Evolutionary conservation across 257 asterid genomes (phyloP), one percentile per base, ranked within the genome.

Genomic region (Ilex asprella): DNA sequence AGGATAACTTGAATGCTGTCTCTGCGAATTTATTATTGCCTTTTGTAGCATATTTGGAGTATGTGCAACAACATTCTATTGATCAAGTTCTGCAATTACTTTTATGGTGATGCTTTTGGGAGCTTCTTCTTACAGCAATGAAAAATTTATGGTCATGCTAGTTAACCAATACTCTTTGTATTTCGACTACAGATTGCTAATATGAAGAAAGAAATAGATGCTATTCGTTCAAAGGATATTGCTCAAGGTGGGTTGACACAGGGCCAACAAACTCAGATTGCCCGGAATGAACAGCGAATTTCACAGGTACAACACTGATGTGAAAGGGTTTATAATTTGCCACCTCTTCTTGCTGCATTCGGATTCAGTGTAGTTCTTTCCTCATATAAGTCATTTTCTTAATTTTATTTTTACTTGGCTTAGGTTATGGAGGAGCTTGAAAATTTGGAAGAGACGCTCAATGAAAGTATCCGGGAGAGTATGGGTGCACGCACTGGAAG

Each of bases 221-320:
- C 99, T 61, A 93, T 93, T 64, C 91, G 99, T 62, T 97, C 91
- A 5, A 93, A 93, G 88, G 99, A 89, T 75, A 93, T 93, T 79
- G 67, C 97, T 78, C 99, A 93, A 84, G 99, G 99, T 84, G 99
- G 99, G 60, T 72, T 93, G 77, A 89, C 97, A 12, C 99, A 93
- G 73, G 97, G 99, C 47, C 97, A 93, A 15, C 99, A 93, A 88
- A 93, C 97, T 72, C 99, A 93, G 83, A 93, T 93, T 73, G 99
- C 99, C 79, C 76, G 99, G 75, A 93, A 93, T 81, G 99, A 93
- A 73, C 99, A 93, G 79, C 83, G 99, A 76, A 93, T 79, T 13
- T 80, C 97, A 58, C 97, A 93, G 97, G 99, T 87, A 75, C 58
- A 39, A 53, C 71, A 57, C 1, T 59, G 16, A 65, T 30, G 16